Evolutionary conservation across 305 asterid genomes (phyloP), one percentile per base, ranked within the genome.

Genomic region (Fraxinus floribunda): DNA sequence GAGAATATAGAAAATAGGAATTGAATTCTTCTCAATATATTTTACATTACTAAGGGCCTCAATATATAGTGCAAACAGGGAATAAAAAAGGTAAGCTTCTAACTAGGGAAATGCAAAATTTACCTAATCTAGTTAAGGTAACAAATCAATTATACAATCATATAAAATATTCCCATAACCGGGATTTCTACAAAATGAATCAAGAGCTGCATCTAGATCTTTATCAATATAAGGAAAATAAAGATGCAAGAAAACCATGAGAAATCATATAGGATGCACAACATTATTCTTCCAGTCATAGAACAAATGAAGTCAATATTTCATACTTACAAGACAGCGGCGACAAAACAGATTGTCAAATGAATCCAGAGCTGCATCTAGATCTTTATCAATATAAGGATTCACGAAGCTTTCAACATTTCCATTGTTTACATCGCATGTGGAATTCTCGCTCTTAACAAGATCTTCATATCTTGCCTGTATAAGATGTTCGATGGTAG

Each of bases 381-480:
- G 97, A 91, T 91, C 95, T 85, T 94, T 91, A 85, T 94, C 98
- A 55, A 91, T 88, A 88, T 88, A 91, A 38, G 94, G 92, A 87
- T 88, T 88, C 83, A 86, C 90, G 82, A 87, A 86, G 76, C 89
- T 92, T 81, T 88, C 97, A 36, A 86, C 79, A 78, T 81, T 79
- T 83, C 85, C 89, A 82, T 86, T 83, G 85, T 80, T 87, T 83
- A 85, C 83, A 52, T 78, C 82, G 83, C 78, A 83, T 41, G 57
- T 81, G 9, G 64, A n/a, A 55, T n/a, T 55, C 87, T 76, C 84
- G 82, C 78, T 88, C 90, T 92, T 88, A 79, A 87, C 71, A 76
- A 92, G 92, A 87, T 88, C 92, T 92, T 93, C 98, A 86, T 88
- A 91, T 89, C 98, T 92, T 89, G 88, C 99, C 98, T 97, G 99